Percentiles rank a stretch among this genome's conserved stretches.
phyloP scores from a whole-genome alignment of 2,329 filamentous ascomycete species.

The Amauroascus verrucosus region DNA sequence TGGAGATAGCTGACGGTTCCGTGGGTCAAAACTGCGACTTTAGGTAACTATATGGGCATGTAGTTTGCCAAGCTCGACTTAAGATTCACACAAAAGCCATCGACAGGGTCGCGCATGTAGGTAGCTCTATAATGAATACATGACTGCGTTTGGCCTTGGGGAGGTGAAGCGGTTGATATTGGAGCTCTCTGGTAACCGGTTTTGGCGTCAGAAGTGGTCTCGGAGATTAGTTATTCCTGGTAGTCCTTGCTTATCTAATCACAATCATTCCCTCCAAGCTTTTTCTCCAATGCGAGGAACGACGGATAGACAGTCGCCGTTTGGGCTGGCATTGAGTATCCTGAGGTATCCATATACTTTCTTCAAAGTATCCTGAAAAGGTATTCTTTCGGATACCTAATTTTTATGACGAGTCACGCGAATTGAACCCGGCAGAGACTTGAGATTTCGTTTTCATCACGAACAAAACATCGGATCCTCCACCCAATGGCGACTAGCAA shows the following conservation, averaged over 20 bases:
- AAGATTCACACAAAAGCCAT: background rate
- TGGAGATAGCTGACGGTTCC: background rate
- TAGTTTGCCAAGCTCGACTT: background rate
- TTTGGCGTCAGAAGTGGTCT: background rate
- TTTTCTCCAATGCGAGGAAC: background rate
- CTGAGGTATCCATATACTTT: background rate
- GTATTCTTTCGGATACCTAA: background rate
- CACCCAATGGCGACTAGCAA: slow-evolving; percentile 11
- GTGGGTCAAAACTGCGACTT: background rate
- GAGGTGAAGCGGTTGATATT: no score
- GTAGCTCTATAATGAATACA: background rate
- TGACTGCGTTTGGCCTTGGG: no score
- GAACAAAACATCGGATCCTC: background rate
- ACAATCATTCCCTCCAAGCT: background rate
- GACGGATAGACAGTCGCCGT: background rate
- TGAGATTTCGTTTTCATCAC: background rate
- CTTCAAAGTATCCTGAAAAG: background rate
- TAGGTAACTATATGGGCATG: background rate
- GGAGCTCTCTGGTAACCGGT: no score
- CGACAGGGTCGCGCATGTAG: background rate
- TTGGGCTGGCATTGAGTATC: background rate
- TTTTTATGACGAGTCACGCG: background rate
- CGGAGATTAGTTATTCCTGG: no score
- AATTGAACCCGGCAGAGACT: background rate
- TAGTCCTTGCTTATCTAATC: background rate